Evolutionary conservation across 1,139 yeast genomes (phyloP).

Genomic region (Debaryomycetaceae sp.): DNA sequence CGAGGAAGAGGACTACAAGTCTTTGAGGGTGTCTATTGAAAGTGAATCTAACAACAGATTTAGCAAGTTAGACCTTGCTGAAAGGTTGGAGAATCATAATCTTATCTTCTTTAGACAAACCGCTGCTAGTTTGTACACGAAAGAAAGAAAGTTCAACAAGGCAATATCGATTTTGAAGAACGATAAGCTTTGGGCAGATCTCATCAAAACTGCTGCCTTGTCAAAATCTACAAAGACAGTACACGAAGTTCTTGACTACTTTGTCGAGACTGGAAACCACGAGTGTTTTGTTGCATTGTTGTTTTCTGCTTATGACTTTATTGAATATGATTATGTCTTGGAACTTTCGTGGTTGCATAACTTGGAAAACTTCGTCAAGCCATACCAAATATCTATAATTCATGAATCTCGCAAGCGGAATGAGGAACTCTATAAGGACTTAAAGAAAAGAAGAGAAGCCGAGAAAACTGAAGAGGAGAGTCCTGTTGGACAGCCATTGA

Average conservation of each 20-base stretch:
- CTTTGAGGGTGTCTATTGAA: constrained; percentile 83
- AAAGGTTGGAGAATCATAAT: constrained; percentile 87
- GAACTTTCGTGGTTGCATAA: constrained; percentile 91
- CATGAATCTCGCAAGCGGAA: constrained; percentile 73
- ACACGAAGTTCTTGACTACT: constrained; percentile 83
- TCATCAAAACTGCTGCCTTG: constrained; percentile 86
- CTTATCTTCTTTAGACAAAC: constrained; percentile 91
- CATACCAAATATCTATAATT: constrained; percentile 80
- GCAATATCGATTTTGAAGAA: constrained; percentile 84
- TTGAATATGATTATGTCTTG: constrained; percentile 78
- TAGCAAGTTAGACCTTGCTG: constrained; percentile 89
- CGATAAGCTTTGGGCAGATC: constrained; percentile 93
- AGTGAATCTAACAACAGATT: constrained; percentile 76
- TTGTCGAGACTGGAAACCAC: constrained; percentile 95
- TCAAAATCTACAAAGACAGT: constrained; percentile 79
- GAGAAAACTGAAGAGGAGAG: constrained; percentile 50
- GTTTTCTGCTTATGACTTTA: constrained; percentile 78
- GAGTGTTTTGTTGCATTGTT: constrained; percentile 92
- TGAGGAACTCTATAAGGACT: constrained; percentile 64
- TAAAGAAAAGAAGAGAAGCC: constrained; percentile 64
- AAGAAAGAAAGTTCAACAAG: constrained; percentile 90
- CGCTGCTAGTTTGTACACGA: constrained; percentile 90
- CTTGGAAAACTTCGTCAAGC: constrained; percentile 76
- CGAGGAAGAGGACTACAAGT: constrained; percentile 94
- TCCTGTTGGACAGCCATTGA: constrained; percentile 49